These are phyloP conservation scores for Plasmodium gaboni DNA, from an alignment of 169 alveolate species.

Conservation along the genomic window DNA sequence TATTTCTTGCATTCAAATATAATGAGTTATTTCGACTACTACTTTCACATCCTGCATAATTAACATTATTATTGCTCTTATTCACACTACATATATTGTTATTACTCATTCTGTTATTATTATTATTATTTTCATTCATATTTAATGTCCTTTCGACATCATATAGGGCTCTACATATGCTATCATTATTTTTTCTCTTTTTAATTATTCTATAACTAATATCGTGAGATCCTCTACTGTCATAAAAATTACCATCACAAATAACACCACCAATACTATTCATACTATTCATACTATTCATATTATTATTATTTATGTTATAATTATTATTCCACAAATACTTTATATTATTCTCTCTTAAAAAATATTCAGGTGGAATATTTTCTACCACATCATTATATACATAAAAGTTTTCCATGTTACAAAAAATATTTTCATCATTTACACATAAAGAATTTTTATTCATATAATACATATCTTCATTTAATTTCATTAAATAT, in stretches of 20 bases:
- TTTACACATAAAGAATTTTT: constrained; percentile 34
- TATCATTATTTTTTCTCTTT: constrained; percentile 38
- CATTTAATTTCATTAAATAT: constrained; percentile 46
- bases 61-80: no score
- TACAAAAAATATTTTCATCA: constrained; percentile 58
- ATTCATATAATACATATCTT: constrained; percentile 50
- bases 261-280: background rate
- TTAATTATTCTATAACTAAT: constrained; percentile 55
- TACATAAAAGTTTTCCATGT: constrained; percentile 58
- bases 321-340: constrained; percentile 49
- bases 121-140: no score
- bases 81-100: no score
- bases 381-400: constrained; percentile 73
- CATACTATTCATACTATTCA: background rate
- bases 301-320: background rate
- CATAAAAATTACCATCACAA: background rate
- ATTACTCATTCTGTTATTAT: no score
- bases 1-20: constrained; percentile 18
- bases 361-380: constrained; percentile 7
- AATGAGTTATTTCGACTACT: no score
- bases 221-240: constrained; percentile 1
- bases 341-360: constrained; percentile 24
- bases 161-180: background rate
- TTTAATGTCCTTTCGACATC: constrained; percentile 5
- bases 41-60: no score